phyloP scores from a whole-genome alignment of 1,284 basidiomycete genomes.

The Gymnopus androsaceus region DNA sequence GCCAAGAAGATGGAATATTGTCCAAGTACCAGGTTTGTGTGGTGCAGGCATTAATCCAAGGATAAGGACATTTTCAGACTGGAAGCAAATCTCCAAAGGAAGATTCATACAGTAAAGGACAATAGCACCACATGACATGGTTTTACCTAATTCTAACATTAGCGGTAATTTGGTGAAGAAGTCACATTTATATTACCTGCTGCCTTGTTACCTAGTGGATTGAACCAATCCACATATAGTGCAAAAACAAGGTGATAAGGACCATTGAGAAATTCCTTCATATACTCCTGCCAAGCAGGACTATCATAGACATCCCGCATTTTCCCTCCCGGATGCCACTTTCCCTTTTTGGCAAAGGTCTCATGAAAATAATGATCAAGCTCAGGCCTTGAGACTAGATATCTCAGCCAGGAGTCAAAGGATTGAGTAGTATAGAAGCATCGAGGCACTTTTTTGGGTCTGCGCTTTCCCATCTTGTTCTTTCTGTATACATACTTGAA shows the following conservation, averaged over 20 bases:
- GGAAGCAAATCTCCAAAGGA: too few species aligned
- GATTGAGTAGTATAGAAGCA: slow-evolving; percentile 29
- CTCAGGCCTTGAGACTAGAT: slow-evolving; percentile 28
- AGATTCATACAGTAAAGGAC: too few species aligned
- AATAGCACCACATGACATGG: too few species aligned
- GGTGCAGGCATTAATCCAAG: too few species aligned
- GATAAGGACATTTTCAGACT: too few species aligned
- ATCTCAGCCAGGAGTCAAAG: slow-evolving; percentile 36
- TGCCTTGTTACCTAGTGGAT: slow-evolving; percentile 21
- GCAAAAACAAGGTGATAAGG: slow-evolving; percentile 22
- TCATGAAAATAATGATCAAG: slow-evolving; percentile 31
- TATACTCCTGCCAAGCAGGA: background rate
- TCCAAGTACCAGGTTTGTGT: too few species aligned
- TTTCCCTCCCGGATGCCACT: background rate
- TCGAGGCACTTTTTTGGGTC: slow-evolving; percentile 27
- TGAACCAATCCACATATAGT: slow-evolving; percentile 28
- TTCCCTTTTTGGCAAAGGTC: slow-evolving; percentile 21
- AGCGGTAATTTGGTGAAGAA: too few species aligned
- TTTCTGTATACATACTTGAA: slow-evolving; percentile 18
- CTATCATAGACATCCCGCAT: background rate
- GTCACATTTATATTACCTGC: too few species aligned
- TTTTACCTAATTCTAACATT: too few species aligned
- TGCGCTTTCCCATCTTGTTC: slow-evolving; percentile 20
- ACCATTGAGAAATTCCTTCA: slow-evolving; percentile 6
- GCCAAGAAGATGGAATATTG: too few species aligned